Conservation (phyloP, 371 early-diverging fungal species). For the Mucor irregularis region DNA sequence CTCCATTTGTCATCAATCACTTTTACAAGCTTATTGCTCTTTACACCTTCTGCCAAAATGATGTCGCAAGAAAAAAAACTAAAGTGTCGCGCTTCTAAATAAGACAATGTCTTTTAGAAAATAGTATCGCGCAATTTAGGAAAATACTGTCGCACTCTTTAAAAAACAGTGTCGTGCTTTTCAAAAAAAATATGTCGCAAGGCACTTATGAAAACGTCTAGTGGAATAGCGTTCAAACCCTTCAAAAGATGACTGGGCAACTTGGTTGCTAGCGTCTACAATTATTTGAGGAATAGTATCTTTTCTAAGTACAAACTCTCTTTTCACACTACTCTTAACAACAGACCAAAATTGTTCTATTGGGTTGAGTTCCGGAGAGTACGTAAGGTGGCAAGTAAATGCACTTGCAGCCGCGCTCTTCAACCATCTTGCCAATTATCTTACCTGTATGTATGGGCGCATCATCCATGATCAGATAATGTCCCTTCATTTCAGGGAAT, state of each 20-base stretch:
- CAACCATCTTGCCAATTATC: slow-evolving; percentile 13
- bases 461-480: slow-evolving; percentile 23
- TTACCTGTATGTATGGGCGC: slow-evolving; percentile 15
- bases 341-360: slow-evolving; percentile 26
- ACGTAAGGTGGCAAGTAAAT: slow-evolving; percentile 22
- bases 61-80: too few species aligned
- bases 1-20: too few species aligned
- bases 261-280: slow-evolving; percentile 10
- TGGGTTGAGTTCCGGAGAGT: slow-evolving; percentile 27
- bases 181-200: too few species aligned
- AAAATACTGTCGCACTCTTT: too few species aligned
- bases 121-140: too few species aligned
- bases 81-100: too few species aligned
- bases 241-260: slow-evolving; percentile 18
- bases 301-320: slow-evolving; percentile 11
- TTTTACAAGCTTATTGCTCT: too few species aligned
- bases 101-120: too few species aligned
- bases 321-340: slow-evolving; percentile 12
- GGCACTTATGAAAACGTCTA: too few species aligned
- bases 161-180: too few species aligned
- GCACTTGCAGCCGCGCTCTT: slow-evolving; percentile 13
- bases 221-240: too few species aligned
- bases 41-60: too few species aligned
- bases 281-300: slow-evolving; percentile 17
- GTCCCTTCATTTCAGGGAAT: slow-evolving; percentile 23